Base-by-base conservation (phyloP, 352 stramenopile species). In the Phytophthora ohioensis region DNA sequence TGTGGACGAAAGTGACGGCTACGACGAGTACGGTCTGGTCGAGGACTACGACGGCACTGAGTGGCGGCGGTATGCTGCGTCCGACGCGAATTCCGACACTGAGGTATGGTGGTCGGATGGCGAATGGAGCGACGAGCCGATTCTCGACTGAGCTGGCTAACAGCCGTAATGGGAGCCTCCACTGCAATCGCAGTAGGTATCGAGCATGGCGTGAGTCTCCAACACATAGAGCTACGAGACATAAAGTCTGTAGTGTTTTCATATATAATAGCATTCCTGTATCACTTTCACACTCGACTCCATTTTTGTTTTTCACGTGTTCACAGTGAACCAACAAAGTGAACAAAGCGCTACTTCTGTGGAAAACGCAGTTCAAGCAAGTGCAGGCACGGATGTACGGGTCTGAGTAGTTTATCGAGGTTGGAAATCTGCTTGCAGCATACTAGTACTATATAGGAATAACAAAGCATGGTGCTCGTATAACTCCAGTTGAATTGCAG, bases 11-110 rank as follows among this genome's bases (percentile, higher is more conserved):
- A 74, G 64, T 55, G 57, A 76, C n/a, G 72, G 68, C 42, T 79
- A 76, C 55, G 72, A 79, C 39, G 67, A 76, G n/a, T 76, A 76
- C 43, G 69, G 69, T 9, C 57, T 76, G 10, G 69, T 76, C 17
- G 69, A 76, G 27, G 69, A 76, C 38, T 76, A 73, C 27, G 57
- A 72, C 17, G 69, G 69, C 7, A 47, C 63, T 15, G 69, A 76
- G 27, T 76, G 69, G 63, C 49, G 32, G 51, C 61, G 27, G 13
- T 53, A 73, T 57, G 49, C 57, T 41, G 56, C 63, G 21, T 75
- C 68, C 2, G 63, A 75, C n/a, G 45, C 56, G 12, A 72, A 68
- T 38, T 76, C 69, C 1, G 69, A 76, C 38, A 68, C 56, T 12
- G 69, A 76, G 32, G 12, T 76, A 36, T 76, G 69, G 69, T 76